Percentiles rank a stretch among this genome's conserved stretches.
These are phyloP conservation scores for Mucuna pruriens DNA, from an alignment of 306 rosid species.

Conservation along the genomic window DNA sequence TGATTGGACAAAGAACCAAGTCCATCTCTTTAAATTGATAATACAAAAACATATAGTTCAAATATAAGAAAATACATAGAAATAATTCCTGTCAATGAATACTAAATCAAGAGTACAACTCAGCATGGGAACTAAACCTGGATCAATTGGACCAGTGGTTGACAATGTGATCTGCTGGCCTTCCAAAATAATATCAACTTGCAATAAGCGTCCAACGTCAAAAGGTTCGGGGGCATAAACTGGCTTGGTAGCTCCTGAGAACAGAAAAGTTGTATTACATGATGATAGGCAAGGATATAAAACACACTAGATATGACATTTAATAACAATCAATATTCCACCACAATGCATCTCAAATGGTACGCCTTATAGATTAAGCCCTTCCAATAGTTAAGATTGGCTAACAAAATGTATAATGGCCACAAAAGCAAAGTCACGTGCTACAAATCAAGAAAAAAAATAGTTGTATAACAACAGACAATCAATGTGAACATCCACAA, in stretches of 20 bases:
- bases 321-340: slow-evolving; percentile 10
- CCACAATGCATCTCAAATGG: neutral
- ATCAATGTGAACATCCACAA: neutral
- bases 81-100: slow-evolving; percentile 6
- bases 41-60: neutral
- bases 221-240: slow-evolving; percentile 89
- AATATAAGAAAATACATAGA: neutral
- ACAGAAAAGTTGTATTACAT: slow-evolving; percentile 31
- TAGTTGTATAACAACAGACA: neutral
- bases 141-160: slow-evolving; percentile 83
- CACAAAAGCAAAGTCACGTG: neutral
- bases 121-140: slow-evolving; percentile 59
- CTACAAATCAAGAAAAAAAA: neutral
- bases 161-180: slow-evolving; percentile 57
- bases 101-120: slow-evolving; percentile 13
- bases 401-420: neutral
- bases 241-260: slow-evolving; percentile 81
- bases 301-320: slow-evolving; percentile 8
- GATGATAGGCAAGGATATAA: neutral
- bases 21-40: neutral
- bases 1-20: neutral
- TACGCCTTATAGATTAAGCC: neutral
- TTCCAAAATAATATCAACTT: slow-evolving; percentile 59
- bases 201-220: slow-evolving; percentile 81
- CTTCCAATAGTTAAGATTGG: neutral